Percentiles rank a stretch among this genome's conserved stretches.
phyloP scores from a whole-genome alignment of 1,284 basidiomycete genomes.

The Crepidotus sp. region DNA sequence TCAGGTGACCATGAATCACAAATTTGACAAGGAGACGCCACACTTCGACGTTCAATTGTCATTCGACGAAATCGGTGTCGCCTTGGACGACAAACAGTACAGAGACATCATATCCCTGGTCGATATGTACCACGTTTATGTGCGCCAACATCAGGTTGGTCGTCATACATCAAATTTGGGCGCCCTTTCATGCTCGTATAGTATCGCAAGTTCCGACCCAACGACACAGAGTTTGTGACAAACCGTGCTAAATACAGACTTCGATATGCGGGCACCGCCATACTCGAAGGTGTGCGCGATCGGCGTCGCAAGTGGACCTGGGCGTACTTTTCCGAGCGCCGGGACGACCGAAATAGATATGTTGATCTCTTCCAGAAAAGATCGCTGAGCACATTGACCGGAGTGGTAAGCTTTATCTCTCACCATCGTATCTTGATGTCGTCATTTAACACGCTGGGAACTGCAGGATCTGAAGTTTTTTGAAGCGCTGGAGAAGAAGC shows the following conservation, averaged over 20 bases:
- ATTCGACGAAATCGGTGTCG: slow-evolving; percentile 93
- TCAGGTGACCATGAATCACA: slow-evolving; percentile 80
- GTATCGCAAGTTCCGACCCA: slow-evolving; percentile 78
- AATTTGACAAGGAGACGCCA: slow-evolving; percentile 64
- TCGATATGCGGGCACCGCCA: slow-evolving; percentile 77
- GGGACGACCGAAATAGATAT: slow-evolving; percentile 81
- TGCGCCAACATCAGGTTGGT: slow-evolving; percentile 77
- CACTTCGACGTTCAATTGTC: slow-evolving; percentile 85
- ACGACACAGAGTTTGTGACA: slow-evolving; percentile 48
- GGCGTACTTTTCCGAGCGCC: slow-evolving; percentile 82
- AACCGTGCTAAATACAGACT: slow-evolving; percentile 72
- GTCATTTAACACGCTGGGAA: background rate
- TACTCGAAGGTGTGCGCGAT: slow-evolving; percentile 82
- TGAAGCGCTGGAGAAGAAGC: slow-evolving; percentile 69
- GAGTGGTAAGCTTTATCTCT: slow-evolving; percentile 28
- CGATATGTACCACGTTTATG: slow-evolving; percentile 97
- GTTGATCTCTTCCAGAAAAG: slow-evolving; percentile 85
- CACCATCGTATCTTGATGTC: background rate
- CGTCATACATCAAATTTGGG: background rate
- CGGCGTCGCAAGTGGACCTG: slow-evolving; percentile 85
- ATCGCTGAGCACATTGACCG: slow-evolving; percentile 44
- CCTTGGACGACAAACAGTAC: slow-evolving; percentile 93
- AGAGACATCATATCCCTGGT: slow-evolving; percentile 88
- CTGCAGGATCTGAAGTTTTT: slow-evolving; percentile 55
- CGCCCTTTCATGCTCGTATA: slow-evolving; percentile 25